These are phyloP conservation scores for Suillus subluteus DNA, from an alignment of 768 basidiomycete genomes.

Conservation along the genomic window DNA sequence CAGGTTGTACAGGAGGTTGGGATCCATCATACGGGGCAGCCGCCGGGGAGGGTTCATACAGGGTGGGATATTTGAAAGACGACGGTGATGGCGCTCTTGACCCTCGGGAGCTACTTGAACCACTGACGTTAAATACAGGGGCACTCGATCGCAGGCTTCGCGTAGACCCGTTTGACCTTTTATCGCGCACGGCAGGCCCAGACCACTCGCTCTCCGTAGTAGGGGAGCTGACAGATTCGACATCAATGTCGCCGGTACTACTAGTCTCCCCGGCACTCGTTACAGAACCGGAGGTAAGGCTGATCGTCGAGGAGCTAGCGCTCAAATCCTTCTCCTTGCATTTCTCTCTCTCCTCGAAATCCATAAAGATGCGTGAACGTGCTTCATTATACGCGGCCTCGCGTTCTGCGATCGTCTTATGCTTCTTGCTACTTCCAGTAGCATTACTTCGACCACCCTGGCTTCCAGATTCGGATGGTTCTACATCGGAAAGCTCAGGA, in stretches of 20 bases:
- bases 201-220: constrained; percentile 87
- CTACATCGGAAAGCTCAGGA: constrained; percentile 74
- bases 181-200: constrained; percentile 56
- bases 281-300: constrained; percentile 70
- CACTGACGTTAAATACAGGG: constrained; percentile 51
- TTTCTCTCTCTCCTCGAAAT: constrained; percentile 70
- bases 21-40: constrained; percentile 34
- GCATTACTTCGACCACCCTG: constrained; percentile 69
- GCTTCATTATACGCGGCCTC: constrained; percentile 91
- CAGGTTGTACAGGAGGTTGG: constrained; percentile 33
- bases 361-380: constrained; percentile 85
- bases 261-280: constrained; percentile 59
- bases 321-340: constrained; percentile 74
- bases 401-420: constrained; percentile 81
- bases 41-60: constrained; percentile 62
- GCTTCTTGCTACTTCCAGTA: constrained; percentile 65
- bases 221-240: constrained; percentile 67
- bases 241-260: constrained; percentile 64
- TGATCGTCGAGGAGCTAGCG: constrained; percentile 75
- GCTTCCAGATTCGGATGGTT: constrained; percentile 82
- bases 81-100: constrained; percentile 75
- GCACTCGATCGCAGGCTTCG: constrained; percentile 61
- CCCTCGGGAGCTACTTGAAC: constrained; percentile 65
- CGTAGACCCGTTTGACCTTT: constrained; percentile 59
- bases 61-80: constrained; percentile 71